A percentile compares a stretch with the other conserved stretches of the same genome.
Conservation (phyloP, 2,329 filamentous ascomycete genomes). For the Scortechinia acanthostroma region DNA sequence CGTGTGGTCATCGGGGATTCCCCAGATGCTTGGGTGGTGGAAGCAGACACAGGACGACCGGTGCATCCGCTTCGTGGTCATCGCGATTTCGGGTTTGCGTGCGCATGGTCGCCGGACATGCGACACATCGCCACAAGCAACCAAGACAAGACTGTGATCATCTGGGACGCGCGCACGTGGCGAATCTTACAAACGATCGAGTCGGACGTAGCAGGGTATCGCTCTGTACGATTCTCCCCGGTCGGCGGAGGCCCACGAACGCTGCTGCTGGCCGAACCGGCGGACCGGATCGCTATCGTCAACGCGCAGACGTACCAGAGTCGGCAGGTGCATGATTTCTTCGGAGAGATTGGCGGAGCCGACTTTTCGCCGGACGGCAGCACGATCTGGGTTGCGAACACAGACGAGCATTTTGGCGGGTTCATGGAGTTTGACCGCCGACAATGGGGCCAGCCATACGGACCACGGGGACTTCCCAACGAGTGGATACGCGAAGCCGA, state of each 20-base stretch:
- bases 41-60: slow-evolving; percentile 27
- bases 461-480: slow-evolving; percentile 19
- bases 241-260: slow-evolving; percentile 30
- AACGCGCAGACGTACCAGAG: slow-evolving; percentile 29
- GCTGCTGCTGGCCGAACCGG: slow-evolving; percentile 29
- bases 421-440: slow-evolving; percentile 30
- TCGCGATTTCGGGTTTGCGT: slow-evolving; percentile 32
- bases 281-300: slow-evolving; percentile 31
- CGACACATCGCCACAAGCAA: slow-evolving; percentile 34
- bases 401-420: slow-evolving; percentile 29
- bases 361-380: slow-evolving; percentile 28
- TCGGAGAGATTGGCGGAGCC: slow-evolving; percentile 31
- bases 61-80: slow-evolving; percentile 26
- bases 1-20: slow-evolving; percentile 33
- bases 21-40: slow-evolving; percentile 26
- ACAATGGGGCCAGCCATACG: slow-evolving; percentile 23
- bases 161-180: slow-evolving; percentile 33
- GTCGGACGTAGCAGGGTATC: slow-evolving; percentile 31
- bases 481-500: slow-evolving; percentile 24
- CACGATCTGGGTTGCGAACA: slow-evolving; percentile 30
- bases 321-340: slow-evolving; percentile 32
- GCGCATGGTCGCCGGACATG: slow-evolving; percentile 34
- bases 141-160: slow-evolving; percentile 32
- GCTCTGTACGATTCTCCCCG: slow-evolving; percentile 30
- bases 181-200: slow-evolving; percentile 24